Evolutionary conservation across 768 basidiomycete genomes (phyloP), one percentile per base, ranked within the genome.

Genomic region (Mycena chlorophos): DNA sequence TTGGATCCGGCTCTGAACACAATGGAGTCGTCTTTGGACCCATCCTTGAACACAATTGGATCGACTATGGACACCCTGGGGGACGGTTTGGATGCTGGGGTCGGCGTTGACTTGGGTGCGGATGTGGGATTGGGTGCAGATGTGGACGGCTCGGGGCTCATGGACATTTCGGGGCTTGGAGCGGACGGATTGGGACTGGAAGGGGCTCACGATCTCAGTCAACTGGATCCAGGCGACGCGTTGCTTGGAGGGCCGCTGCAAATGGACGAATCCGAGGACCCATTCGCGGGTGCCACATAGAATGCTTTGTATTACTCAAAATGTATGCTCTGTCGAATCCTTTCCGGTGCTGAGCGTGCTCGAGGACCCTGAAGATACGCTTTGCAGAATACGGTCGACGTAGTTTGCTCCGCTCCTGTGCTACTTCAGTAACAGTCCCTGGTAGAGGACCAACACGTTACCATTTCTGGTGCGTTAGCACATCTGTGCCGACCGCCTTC

Each of bases 381-480:
- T 89, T 37, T 84, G 84, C 49, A 96, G 73, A 60, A 96, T 94
- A 51, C 88, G 75, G 71, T 96, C 93, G 55, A 94, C 84, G 70
- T 95, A 96, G 66, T 88, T 89, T 22, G 93, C 93, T 30, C 94
- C 93, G 60, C 91, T 93, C 89, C 88, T 91, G 64, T 5, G 56
- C 52, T 30, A 31, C 37, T 38, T 37, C 46, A 14, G 45, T 43
- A 46, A 26, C 31, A 51, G 22, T 27, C n/a, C n/a, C n/a, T n/a
- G 39, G 43, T 20, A 14, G 3, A 27, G 43, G 14, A 42, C 25
- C 25, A 25, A 37, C 10, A 22, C 6, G 34, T 31, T 37, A 86
- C 93, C 94, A 97, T 79, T 94, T 95, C 74, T 96, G 93, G 70
- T 96, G 93, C 2, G 90, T 96, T 45, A 95, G 75, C 28, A 96